These are phyloP conservation scores for Tetragonia tetragonoides DNA, from an alignment of 148 eudicot genomes.

Conservation along the genomic window DNA sequence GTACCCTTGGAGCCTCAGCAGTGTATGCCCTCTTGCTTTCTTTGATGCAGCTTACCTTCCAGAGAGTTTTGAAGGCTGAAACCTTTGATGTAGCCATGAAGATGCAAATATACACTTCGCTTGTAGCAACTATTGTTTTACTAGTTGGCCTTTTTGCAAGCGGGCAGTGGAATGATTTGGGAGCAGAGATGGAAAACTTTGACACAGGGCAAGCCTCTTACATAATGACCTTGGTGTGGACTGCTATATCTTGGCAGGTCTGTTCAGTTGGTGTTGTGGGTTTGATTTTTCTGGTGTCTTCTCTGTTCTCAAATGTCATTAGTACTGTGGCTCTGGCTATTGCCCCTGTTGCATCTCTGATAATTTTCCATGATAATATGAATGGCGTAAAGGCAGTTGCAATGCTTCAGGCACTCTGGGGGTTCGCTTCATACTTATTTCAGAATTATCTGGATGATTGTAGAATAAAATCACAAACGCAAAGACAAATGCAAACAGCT, in stretches of 20 bases:
- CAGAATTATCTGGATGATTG: conserved; percentile 38
- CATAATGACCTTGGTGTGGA: conserved; percentile 38
- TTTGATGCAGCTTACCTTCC: conserved; percentile 37
- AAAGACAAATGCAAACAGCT: conserved; percentile 3
- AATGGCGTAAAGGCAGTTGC: conserved; percentile 40
- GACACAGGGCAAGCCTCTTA: conserved; percentile 28
- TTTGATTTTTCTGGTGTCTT: conserved; percentile 38
- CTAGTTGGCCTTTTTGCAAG: conserved; percentile 28
- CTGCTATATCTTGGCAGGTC: conserved; percentile 39
- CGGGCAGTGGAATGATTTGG: conserved; percentile 38
- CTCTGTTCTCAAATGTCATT: conserved; percentile 43
- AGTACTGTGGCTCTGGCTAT: conserved; percentile 33
- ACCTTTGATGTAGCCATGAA: conserved; percentile 28
- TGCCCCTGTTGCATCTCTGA: conserved; percentile 32
- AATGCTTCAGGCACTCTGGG: conserved; percentile 41
- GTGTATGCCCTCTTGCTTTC: conserved; percentile 37
- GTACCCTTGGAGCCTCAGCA: conserved; percentile 36
- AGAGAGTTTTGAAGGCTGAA: conserved; percentile 31
- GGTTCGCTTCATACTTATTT: conserved; percentile 36
- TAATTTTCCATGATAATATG: conserved; percentile 40
- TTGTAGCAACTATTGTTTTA: conserved; percentile 31
- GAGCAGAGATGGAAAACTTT: conserved; percentile 31
- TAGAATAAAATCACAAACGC: conserved; percentile 7
- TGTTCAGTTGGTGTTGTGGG: conserved; percentile 43
- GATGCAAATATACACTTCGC: conserved; percentile 38